Evolutionary conservation across 148 eudicot genomes (phyloP), one percentile per base, ranked within the genome.

Genomic region (Vaccinium macrocarpon): DNA sequence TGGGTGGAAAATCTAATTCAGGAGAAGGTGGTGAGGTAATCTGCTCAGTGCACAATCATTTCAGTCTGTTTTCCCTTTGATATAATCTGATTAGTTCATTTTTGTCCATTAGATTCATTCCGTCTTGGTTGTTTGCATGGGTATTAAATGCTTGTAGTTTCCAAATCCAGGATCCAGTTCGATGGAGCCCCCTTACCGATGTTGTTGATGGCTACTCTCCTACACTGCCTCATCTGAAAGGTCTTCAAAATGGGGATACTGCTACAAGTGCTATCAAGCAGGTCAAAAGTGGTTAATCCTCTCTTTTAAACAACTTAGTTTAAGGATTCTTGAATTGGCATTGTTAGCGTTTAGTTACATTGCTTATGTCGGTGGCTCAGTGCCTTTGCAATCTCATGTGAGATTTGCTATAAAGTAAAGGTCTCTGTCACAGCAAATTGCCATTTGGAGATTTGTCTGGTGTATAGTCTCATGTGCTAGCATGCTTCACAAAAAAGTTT

Each of bases 11-110:
- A 84, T 97, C 99, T 46, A 97, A 97, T 84, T 97, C 99, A 35
- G 99, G 99, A 84, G 99, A 97, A 93, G 99, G 99, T 85, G 99
- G 99, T 72, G 99, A 97, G 98, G 99, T 97, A 95, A 78, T 62
- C 73, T 46, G 8, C 61, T 57, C 9, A 25, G 62, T 81, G 72
- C 38, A 55, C 32, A 6, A 48, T 81, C 53, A 35, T 56, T 14
- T 48, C 61, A 5, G 35, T 25, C 81, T 84, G 18, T 8, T 70
- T 84, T 74, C n/a, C 18, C 62, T 8, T 53, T 6, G 23, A 27
- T 35, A 14, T 32, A 38, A 35, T 3, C 57, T 38, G 68, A 19
- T 25, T 16, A 80, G 27, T 59, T 56, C 23, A 12, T 74, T 62
- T 51, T 53, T 71, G 12, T 82, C 52, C 29, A 32, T 79, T 80